Evolutionary conservation across 345 rosid genomes (phyloP), one percentile per base, ranked within the genome.

Genomic region (Euphorbia tirucalli): DNA sequence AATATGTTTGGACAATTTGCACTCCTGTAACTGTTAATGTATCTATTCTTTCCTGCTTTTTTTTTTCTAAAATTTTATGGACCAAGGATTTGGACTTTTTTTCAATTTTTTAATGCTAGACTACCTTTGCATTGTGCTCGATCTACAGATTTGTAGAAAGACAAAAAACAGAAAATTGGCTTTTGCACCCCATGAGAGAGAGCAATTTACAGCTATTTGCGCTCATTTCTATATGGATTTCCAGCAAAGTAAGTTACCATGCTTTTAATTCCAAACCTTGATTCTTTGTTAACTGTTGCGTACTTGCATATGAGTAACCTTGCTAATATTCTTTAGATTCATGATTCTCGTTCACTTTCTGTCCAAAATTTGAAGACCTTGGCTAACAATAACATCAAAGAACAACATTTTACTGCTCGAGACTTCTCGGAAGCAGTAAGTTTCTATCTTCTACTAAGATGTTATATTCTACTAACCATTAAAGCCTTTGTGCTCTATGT

Each of bases 371-470:
- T 89, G 70, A 89, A 87, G 78, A 76, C 81, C 31, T 72, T 84
- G 74, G 88, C 89, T 24, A 93, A 88, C 73, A 59, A 66, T 22
- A 54, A 75, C 73, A 93, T 93, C 55, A 74, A 61, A 11, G 91
- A 84, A n/a, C 91, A 93, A 61, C 91, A 88, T 76, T 91, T 91
- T 70, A 82, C 83, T 21, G 65, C 71, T 69, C 71, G 87, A 15
- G 98, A 93, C 83, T 89, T 87, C 77, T 19, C 81, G 32, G 93
- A 91, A 75, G 96, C 92, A 13, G 97, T 93, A 84, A 78, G 92
- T 59, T 62, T n/a, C 61, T 60, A 16, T 56, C 24, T 3, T 41
- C 39, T 60, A 30, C 1, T 66, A 11, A 48, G 0, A n/a, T n/a
- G n/a, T n/a, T 60, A 16, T 56, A n/a, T 3, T 41, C 39, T 60